Evolutionary conservation across 1,284 basidiomycete species (phyloP).

Genomic region (Naganishia liquefaciens): DNA sequence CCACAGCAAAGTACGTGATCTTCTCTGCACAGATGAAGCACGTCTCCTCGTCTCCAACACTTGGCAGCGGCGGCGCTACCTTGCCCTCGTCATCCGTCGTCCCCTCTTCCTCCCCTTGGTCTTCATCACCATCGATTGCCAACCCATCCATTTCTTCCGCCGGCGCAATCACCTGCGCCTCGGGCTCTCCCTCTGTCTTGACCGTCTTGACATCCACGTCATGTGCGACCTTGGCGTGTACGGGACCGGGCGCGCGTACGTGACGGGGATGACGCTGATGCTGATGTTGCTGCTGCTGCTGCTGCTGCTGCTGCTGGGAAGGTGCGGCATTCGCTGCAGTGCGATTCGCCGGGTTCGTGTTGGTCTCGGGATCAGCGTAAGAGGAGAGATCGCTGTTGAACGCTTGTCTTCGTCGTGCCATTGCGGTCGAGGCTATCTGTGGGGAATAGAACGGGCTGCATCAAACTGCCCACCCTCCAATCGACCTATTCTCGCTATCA

Average conservation of each 20-base stretch:
- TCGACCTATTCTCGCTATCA: too few relatives aligned
- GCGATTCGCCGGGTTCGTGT: conserved; percentile 21
- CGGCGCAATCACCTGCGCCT: conserved; percentile 14
- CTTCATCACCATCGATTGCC: conserved; percentile 2
- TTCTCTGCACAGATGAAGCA: conserved; percentile 98
- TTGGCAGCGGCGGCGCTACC: conserved; percentile 14
- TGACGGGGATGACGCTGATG: conserved; percentile 1
- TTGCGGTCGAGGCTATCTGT: not conserved
- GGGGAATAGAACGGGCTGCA: not conserved
- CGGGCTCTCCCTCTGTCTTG: conserved; percentile 3
- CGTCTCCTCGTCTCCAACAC: conserved; percentile 54
- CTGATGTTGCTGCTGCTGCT: not conserved
- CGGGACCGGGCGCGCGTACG: conserved; percentile 7
- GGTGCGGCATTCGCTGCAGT: conserved; percentile 9
- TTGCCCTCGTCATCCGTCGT: not conserved
- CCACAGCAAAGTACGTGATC: conserved; percentile 83
- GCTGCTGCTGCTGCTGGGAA: not conserved
- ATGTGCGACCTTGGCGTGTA: conserved; percentile 15
- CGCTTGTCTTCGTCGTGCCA: conserved; percentile 30
- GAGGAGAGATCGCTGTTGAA: conserved; percentile 26
- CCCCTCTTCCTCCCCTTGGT: not conserved
- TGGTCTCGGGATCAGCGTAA: conserved; percentile 13
- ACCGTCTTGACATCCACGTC: conserved; percentile 13
- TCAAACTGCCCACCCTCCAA: too few relatives aligned
- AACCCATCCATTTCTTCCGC: not conserved